phyloP scores from a whole-genome alignment of 2,329 filamentous ascomycete species.

The Aspergillus brunneoviolaceus region DNA sequence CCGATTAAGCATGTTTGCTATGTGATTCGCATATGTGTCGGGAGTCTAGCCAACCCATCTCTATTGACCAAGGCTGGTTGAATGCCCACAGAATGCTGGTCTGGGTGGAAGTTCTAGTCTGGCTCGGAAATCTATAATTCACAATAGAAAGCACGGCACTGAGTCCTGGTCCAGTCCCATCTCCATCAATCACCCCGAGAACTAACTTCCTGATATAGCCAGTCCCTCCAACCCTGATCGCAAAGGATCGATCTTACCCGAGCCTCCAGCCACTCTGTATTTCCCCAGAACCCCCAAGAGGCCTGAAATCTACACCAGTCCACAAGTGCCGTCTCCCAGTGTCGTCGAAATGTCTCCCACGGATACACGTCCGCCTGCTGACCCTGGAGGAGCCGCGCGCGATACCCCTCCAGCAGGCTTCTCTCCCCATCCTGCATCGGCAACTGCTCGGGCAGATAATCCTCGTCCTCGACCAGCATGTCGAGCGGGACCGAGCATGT shows the following conservation, averaged over 20 bases:
- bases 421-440: constrained; percentile 54
- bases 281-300: constrained; percentile 63
- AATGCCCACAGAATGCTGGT: no score
- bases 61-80: no score
- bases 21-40: no score
- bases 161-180: no score
- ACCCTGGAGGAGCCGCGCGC: constrained; percentile 12
- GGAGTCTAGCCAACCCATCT: no score
- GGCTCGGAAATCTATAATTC: no score
- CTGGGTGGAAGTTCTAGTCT: no score
- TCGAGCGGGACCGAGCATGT: constrained; percentile 62
- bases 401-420: constrained; percentile 54
- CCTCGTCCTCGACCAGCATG: constrained; percentile 47
- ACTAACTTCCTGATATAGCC: constrained; percentile 38
- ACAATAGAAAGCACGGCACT: no score
- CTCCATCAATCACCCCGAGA: neutral
- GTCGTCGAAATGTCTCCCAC: constrained; percentile 55
- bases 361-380: constrained; percentile 44
- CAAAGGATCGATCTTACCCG: constrained; percentile 52
- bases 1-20: no score
- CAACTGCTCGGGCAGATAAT: constrained; percentile 40
- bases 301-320: constrained; percentile 66
- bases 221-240: constrained; percentile 48
- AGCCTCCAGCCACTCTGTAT: constrained; percentile 58
- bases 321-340: constrained; percentile 67